phyloP scores from a whole-genome alignment of 2,329 filamentous ascomycete species.

The Xylaria sp. region DNA sequence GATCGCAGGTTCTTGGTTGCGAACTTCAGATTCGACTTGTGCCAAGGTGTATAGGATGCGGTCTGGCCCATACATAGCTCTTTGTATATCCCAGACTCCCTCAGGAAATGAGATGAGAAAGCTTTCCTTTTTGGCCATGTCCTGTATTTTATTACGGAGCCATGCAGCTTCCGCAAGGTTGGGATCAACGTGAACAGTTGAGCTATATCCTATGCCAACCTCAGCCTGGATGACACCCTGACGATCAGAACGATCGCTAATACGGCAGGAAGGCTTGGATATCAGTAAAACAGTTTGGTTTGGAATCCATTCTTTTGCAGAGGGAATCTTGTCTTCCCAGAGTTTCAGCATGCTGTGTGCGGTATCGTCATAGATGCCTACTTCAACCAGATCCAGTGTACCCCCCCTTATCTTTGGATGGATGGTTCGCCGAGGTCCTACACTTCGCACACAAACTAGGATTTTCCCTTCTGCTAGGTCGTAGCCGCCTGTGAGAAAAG shows the following conservation, averaged over 20 bases:
- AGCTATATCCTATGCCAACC: constrained; percentile 35
- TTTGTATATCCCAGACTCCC: constrained; percentile 35
- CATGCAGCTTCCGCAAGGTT: constrained; percentile 47
- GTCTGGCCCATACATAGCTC: constrained; percentile 30
- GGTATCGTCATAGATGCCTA: constrained; percentile 55
- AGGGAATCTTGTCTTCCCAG: constrained; percentile 46
- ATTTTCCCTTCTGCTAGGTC: constrained; percentile 47
- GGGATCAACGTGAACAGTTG: constrained; percentile 53
- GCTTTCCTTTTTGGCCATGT: constrained; percentile 44
- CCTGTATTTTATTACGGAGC: constrained; percentile 45
- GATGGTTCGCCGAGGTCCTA: constrained; percentile 48
- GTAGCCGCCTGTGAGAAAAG: constrained; percentile 49
- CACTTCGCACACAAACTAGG: constrained; percentile 53
- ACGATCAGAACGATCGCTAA: not conserved
- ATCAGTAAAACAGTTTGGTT: constrained; percentile 48
- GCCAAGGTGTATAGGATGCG: constrained; percentile 38
- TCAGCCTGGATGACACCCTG: constrained; percentile 12
- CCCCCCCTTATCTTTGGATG: constrained; percentile 42
- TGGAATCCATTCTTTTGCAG: constrained; percentile 40
- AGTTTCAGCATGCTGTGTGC: constrained; percentile 48
- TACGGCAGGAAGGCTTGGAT: constrained; percentile 35
- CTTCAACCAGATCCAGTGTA: constrained; percentile 42
- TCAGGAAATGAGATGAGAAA: constrained; percentile 45
- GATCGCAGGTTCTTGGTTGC: constrained; percentile 26
- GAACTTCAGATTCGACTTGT: constrained; percentile 40